Evolutionary conservation across 2,329 filamentous ascomycete species (phyloP).

Genomic region (Rhynchosporium graminicola): DNA sequence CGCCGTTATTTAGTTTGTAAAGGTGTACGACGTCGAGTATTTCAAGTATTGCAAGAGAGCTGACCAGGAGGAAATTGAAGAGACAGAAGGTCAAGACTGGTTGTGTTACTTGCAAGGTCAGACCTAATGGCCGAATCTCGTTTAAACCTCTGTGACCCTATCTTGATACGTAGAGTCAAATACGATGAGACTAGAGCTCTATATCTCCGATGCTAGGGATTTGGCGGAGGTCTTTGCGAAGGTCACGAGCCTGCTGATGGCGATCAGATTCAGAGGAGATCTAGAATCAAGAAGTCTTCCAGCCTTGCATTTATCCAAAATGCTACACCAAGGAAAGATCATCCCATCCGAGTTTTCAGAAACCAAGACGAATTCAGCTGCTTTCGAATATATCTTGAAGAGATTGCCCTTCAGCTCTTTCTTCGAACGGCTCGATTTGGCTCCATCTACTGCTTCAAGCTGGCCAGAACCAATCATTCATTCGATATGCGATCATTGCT

Average conservation of each 20-base stretch:
- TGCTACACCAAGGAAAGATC: slow-evolving; percentile 11
- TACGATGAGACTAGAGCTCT: slow-evolving; percentile 62
- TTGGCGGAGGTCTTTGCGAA: slow-evolving; percentile 54
- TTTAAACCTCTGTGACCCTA: background rate
- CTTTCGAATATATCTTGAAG: slow-evolving; percentile 26
- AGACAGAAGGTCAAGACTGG: slow-evolving; percentile 60
- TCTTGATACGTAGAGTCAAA: slow-evolving; percentile 56
- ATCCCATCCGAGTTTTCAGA: slow-evolving; percentile 20
- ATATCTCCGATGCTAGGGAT: slow-evolving; percentile 60
- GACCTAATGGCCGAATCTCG: slow-evolving; percentile 22
- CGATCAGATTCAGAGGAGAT: slow-evolving; percentile 5
- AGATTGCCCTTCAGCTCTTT: slow-evolving; percentile 24
- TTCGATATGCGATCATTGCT: slow-evolving; percentile 33
- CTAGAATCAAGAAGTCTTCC: slow-evolving; percentile 12
- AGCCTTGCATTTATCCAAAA: background rate
- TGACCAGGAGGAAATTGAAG: slow-evolving; percentile 25
- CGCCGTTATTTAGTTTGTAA: background rate
- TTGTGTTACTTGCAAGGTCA: slow-evolving; percentile 66
- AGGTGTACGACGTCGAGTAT: slow-evolving; percentile 2
- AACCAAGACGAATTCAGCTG: slow-evolving; percentile 26
- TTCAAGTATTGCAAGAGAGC: background rate
- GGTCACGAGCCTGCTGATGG: slow-evolving; percentile 48
- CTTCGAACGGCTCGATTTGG: slow-evolving; percentile 27
- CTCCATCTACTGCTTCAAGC: slow-evolving; percentile 29
- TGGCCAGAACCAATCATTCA: slow-evolving; percentile 28